Evolutionary conservation across 176 grass and related monocot species (phyloP), one percentile per base, ranked within the genome.

Genomic region (sorghum (Sorghum bicolor)): DNA sequence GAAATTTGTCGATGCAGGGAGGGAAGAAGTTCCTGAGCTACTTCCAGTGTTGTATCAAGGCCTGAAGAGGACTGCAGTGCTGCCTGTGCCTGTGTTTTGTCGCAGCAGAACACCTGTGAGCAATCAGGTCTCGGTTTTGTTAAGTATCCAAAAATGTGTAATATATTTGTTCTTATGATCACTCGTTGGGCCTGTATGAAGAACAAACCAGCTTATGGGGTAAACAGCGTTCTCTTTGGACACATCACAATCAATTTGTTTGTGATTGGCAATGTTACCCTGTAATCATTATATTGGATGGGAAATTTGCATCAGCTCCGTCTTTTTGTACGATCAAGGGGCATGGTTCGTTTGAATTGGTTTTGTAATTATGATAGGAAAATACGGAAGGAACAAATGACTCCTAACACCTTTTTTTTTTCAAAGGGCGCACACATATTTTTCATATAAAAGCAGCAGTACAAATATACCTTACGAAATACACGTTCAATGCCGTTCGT

Each of bases 11-110:
- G 32, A 43, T 73, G 83, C 89, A 99, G 96, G 91, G 93, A 40
- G 90, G 91, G 76, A 99, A 92, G 91, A 99, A 87, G 75, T 90
- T 99, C 24, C 91, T 94, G 83, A 90, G 88, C 74, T 99, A 96
- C 85, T 99, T 99, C 89, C 93, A 94, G 44, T 96, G 96, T 47
- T 99, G 93, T 77, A 93, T 94, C 72, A 87, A 92, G 40, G 96
- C 91, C 63, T 99, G 72, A 96, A 75, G 75, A 53, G 32, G 48
- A 28, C 69, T 75, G 36, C 68, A 24, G 25, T 57, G 53, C 53
- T 5, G 19, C 1, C 50, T 22, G 80, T 64, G 32, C 37, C 75
- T 64, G n/a, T 69, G 7, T 50, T 65, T 24, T 52, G 32, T 77
- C 39, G 20, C 50, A 70, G 34, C 75, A 78, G 22, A 72, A 64